These are phyloP conservation scores for Yamadazyma atmosphaerica DNA, from an alignment of 1,139 yeast genomes.

Conservation along the genomic window DNA sequence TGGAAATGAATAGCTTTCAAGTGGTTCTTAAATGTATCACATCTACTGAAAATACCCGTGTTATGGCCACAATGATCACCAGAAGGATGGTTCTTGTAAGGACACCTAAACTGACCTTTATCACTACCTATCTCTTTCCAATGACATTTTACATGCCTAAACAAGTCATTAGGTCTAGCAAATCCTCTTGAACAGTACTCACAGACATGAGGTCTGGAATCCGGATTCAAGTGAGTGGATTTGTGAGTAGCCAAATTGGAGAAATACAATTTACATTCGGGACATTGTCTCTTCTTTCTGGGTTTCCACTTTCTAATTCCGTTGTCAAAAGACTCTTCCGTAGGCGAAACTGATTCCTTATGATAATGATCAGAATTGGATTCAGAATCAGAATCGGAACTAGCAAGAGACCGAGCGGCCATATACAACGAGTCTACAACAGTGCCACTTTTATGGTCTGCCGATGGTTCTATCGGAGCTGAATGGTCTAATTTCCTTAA, in stretches of 20 bases:
- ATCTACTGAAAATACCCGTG: conserved; percentile 80
- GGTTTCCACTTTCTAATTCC: conserved; percentile 38
- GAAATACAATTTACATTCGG: conserved; percentile 73
- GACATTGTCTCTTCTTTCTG: conserved; percentile 81
- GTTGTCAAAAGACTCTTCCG: conserved; percentile 8
- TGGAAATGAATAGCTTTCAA: conserved; percentile 86
- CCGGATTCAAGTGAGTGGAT: conserved; percentile 74
- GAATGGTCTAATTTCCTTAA: too few relatives aligned
- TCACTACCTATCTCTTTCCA: conserved; percentile 64
- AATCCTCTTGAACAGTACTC: conserved; percentile 79
- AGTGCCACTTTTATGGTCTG: neutral
- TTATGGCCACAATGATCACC: conserved; percentile 64
- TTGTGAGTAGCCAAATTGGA: conserved; percentile 85
- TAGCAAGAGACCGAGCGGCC: neutral
- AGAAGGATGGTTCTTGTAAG: conserved; percentile 31
- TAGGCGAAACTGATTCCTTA: conserved; percentile 1
- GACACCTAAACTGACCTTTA: conserved; percentile 49
- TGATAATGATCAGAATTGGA: neutral
- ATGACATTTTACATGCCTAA: conserved; percentile 83
- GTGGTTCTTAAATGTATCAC: conserved; percentile 92
- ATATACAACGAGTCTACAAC: neutral
- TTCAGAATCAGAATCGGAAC: conserved; percentile 1
- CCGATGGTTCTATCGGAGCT: too few relatives aligned
- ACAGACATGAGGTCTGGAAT: conserved; percentile 77
- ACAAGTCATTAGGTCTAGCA: conserved; percentile 83